Evolutionary conservation across 2,329 filamentous ascomycete genomes (phyloP).

Genomic region (Ceratocystis cubensis): DNA sequence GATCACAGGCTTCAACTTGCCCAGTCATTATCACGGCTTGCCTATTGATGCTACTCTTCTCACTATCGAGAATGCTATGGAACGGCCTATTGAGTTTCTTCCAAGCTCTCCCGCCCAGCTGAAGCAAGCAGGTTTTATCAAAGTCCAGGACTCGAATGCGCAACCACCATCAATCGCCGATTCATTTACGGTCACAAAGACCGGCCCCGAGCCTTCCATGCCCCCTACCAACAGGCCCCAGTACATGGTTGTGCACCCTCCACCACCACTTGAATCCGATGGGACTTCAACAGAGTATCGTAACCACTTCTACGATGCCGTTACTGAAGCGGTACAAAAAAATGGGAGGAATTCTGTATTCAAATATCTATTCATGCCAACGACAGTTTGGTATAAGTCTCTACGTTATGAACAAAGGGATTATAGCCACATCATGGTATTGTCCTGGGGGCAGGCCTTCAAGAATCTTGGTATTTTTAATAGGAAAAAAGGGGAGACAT

Average conservation of each 20-base stretch:
- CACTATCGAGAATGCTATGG: slow-evolving; percentile 29
- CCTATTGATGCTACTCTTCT: slow-evolving; percentile 35
- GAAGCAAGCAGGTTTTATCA: slow-evolving; percentile 24
- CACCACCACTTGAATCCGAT: slow-evolving; percentile 27
- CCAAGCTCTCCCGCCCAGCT: slow-evolving; percentile 29
- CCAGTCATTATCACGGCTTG: slow-evolving; percentile 22
- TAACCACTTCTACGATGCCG: slow-evolving; percentile 11
- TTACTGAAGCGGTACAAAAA: not conserved
- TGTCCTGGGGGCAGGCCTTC: not conserved
- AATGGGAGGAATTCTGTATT: not conserved
- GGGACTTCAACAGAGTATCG: not conserved
- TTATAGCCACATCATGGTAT: not conserved
- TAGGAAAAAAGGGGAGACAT: not conserved
- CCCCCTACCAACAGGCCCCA: not conserved
- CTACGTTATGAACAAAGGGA: not conserved
- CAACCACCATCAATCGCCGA: slow-evolving; percentile 30
- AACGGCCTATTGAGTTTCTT: slow-evolving; percentile 28
- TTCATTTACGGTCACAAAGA: too few relatives aligned
- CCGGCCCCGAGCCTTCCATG: slow-evolving; percentile 22
- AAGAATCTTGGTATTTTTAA: not conserved
- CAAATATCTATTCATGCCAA: not conserved
- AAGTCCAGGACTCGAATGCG: slow-evolving; percentile 24
- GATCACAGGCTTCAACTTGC: slow-evolving; percentile 31
- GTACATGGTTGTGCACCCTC: slow-evolving; percentile 22
- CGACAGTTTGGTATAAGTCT: not conserved